Conservation (phyloP, 2,329 filamentous ascomycete genomes). For the Epichloe sylvatica region DNA sequence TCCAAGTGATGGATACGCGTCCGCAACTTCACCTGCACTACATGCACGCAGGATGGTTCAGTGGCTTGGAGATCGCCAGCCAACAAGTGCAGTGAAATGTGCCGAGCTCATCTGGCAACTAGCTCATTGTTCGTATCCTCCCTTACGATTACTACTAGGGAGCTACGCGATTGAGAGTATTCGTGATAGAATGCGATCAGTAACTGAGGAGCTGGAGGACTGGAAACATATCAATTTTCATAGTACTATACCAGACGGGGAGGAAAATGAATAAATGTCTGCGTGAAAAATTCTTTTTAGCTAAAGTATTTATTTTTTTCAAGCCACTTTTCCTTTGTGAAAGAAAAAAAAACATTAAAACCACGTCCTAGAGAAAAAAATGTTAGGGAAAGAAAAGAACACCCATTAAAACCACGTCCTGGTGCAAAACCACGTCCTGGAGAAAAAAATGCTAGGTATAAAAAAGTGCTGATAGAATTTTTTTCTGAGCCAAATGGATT, state of each 20-base stretch:
- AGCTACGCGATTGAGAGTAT: constrained; percentile 96
- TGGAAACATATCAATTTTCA: constrained; percentile 77
- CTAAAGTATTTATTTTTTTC: no score
- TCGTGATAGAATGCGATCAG: constrained; percentile 70
- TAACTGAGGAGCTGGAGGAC: constrained; percentile 89
- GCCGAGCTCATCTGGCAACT: constrained; percentile 91
- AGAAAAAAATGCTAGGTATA: no score
- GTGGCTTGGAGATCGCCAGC: constrained; percentile 86
- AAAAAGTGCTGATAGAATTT: no score
- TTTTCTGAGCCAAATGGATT: no score
- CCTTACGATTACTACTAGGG: constrained; percentile 70
- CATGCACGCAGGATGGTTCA: constrained; percentile 86
- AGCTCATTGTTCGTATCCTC: constrained; percentile 88
- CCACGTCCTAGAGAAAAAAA: no score
- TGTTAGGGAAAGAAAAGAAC: no score
- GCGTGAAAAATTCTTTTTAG: no score
- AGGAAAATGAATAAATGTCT: not conserved
- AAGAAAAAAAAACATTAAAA: no score
- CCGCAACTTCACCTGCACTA: constrained; percentile 64
- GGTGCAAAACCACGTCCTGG: no score
- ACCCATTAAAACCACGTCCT: no score
- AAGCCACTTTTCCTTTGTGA: no score
- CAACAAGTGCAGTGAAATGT: constrained; percentile 82
- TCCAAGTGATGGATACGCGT: constrained; percentile 67
- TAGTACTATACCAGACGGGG: not conserved